A percentile compares a stretch with the other conserved stretches of the same genome.
Conservation (phyloP, 2,329 filamentous ascomycete genomes). For the Neonectria hederae region DNA sequence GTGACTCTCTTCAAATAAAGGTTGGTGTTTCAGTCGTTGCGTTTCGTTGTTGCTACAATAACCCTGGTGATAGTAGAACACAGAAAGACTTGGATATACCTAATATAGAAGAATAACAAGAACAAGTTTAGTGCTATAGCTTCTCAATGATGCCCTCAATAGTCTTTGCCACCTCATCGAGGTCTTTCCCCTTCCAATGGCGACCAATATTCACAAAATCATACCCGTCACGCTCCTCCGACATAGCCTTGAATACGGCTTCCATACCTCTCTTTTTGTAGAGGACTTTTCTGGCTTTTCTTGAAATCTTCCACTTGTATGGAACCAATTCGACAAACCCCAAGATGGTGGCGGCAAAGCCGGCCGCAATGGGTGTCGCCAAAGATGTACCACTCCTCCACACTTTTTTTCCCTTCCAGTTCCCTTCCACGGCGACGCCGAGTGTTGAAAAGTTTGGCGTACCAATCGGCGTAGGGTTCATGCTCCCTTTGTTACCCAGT, state of each 20-base stretch:
- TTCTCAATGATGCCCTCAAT: background rate
- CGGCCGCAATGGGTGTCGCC: slow-evolving; percentile 28
- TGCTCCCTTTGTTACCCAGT: slow-evolving; percentile 12
- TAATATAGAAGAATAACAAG: no score
- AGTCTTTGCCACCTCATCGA: background rate
- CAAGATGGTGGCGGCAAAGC: slow-evolving; percentile 18
- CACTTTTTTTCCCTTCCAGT: slow-evolving; percentile 6
- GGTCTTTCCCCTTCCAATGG: background rate
- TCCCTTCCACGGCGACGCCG: slow-evolving; percentile 3
- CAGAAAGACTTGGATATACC: no score
- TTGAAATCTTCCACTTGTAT: background rate
- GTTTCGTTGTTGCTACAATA: no score
- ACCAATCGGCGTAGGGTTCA: slow-evolving; percentile 12
- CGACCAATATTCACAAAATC: background rate
- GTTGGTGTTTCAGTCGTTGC: no score
- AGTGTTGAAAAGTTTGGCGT: slow-evolving; percentile 17
- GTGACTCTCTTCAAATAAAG: no score
- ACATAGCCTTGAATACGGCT: background rate
- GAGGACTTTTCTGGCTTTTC: background rate
- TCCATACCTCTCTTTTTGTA: background rate
- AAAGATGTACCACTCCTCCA: slow-evolving; percentile 25
- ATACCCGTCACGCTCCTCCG: background rate
- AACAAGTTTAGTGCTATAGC: no score
- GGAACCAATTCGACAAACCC: background rate
- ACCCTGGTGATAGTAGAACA: no score